Base-by-base conservation (phyloP, 129 eudicot genomes). In the Flaveria ramosissima region DNA sequence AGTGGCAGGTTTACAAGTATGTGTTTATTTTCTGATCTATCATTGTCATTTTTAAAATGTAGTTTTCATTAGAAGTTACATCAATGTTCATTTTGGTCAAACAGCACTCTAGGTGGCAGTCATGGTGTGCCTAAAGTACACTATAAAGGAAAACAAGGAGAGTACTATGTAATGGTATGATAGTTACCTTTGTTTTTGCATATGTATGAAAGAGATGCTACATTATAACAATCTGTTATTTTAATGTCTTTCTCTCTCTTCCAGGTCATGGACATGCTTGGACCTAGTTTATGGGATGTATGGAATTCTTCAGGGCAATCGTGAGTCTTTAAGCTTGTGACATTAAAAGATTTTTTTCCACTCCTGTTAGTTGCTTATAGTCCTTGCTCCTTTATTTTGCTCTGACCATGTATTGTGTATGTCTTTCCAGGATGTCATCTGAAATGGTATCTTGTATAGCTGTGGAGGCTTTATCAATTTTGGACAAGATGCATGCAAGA, bases 1-100 rank as follows among this genome's bases (percentile, higher is more conserved):
- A 91, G 87, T 91, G 97, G 97, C 97, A 91, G 82, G 97, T 91
- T 64, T 91, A 91, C 90, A 91, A 91, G 97, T 91, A 91, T 13
- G 89, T 27, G 61, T 52, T 13, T 75, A 36, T 14, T 30, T 63
- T 30, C 1, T 7, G 23, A 19, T 20, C 13, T 76, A 64, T 39
- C 12, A 8, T 32, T 65, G 57, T 63, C 56, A 21, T 30, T 30
- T 30, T 30, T 30, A 3, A 30, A 30, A 30, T 30, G 36, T 30
- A 30, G 36, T 30, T 30, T 30, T 30, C 36, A 30, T 30, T 30
- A 30, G 36, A 30, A 30, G 36, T 30, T 30, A 30, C 36, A 30
- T 30, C 36, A 30, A 30, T 30, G 36, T 30, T 30, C 36, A 30
- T 30, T 67, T 78, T 78, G 76, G 56, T 32, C 42, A 53, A 68